Evolutionary conservation across 2,329 filamentous ascomycete genomes (phyloP).

Genomic region (Nothophaeocryptopus gaeumannii): DNA sequence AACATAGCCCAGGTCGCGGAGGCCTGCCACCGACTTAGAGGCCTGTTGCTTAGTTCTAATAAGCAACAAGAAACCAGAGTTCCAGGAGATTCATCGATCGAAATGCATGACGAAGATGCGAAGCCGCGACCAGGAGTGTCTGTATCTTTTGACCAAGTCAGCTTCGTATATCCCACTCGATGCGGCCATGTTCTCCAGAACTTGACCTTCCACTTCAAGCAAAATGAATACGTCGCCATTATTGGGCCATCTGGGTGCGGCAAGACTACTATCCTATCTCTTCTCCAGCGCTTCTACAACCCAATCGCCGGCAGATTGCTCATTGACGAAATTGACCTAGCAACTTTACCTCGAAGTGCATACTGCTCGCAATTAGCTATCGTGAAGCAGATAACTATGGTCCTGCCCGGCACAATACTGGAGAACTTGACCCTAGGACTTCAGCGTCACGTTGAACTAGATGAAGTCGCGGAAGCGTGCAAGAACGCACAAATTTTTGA

Average conservation of each 20-base stretch:
- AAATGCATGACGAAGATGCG: no score
- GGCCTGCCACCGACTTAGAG: no score
- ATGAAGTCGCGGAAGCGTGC: constrained; percentile 47
- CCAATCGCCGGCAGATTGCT: constrained; percentile 39
- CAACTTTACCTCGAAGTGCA: constrained; percentile 60
- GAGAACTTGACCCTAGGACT: constrained; percentile 54
- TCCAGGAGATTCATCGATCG: no score
- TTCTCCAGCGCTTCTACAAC: constrained; percentile 48
- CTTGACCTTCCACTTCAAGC: no score
- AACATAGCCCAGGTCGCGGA: constrained; percentile 94
- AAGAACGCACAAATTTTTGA: constrained; percentile 52
- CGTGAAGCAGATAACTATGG: constrained; percentile 70
- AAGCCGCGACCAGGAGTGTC: no score
- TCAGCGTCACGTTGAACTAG: constrained; percentile 44
- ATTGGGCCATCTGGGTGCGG: constrained; percentile 50
- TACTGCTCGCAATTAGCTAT: constrained; percentile 63
- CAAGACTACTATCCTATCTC: constrained; percentile 47
- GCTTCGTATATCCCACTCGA: no score
- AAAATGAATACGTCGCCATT: constrained; percentile 45
- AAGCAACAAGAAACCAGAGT: no score
- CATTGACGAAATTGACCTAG: constrained; percentile 58
- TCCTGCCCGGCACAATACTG: constrained; percentile 66
- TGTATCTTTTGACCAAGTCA: no score
- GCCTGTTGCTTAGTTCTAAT: no score
- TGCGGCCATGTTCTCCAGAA: no score